A percentile compares a stretch with the other conserved stretches of the same genome.
phyloP scores from a whole-genome alignment of 2,329 filamentous ascomycete species.

The Cladobotryum protrusum region DNA sequence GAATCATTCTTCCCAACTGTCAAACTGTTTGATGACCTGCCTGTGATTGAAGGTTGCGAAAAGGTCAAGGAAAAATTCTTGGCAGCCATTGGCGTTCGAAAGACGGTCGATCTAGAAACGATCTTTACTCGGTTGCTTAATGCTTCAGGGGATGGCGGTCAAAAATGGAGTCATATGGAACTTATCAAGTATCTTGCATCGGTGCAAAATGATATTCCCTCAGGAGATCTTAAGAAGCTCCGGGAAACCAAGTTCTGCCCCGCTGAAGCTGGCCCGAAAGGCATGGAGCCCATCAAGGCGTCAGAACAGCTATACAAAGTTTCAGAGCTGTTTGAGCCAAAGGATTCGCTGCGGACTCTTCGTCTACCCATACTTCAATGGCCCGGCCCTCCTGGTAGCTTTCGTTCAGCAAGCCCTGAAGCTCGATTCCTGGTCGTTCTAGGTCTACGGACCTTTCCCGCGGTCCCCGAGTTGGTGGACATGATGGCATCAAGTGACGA shows the following conservation, averaged over 20 bases:
- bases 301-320: slow-evolving; percentile 59
- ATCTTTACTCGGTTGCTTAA: slow-evolving; percentile 83
- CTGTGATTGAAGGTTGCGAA: slow-evolving; percentile 68
- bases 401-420: slow-evolving; percentile 60
- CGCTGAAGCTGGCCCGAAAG: slow-evolving; percentile 57
- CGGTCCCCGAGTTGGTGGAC: slow-evolving; percentile 66
- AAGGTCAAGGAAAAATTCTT: slow-evolving; percentile 89
- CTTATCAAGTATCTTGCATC: slow-evolving; percentile 91
- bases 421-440: slow-evolving; percentile 66
- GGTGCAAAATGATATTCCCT: slow-evolving; percentile 81
- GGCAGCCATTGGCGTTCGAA: slow-evolving; percentile 75
- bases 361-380: slow-evolving; percentile 74
- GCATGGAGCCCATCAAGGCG: slow-evolving; percentile 47
- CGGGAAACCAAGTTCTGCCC: slow-evolving; percentile 75
- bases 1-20: slow-evolving; percentile 94
- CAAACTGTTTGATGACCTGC: slow-evolving; percentile 89
- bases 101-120: slow-evolving; percentile 89
- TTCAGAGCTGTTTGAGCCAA: slow-evolving; percentile 76
- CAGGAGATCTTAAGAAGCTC: slow-evolving; percentile 71
- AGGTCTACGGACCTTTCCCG: slow-evolving; percentile 67
- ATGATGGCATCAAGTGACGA: slow-evolving; percentile 64
- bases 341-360: slow-evolving; percentile 61
- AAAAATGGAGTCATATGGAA: slow-evolving; percentile 86
- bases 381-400: slow-evolving; percentile 61
- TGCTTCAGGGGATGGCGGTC: slow-evolving; percentile 45